Percentiles rank a stretch among this genome's conserved stretches.
Evolutionary conservation across 192 early-diverging fungal genomes (phyloP).

Genomic region (Chytriomyces sp.): DNA sequence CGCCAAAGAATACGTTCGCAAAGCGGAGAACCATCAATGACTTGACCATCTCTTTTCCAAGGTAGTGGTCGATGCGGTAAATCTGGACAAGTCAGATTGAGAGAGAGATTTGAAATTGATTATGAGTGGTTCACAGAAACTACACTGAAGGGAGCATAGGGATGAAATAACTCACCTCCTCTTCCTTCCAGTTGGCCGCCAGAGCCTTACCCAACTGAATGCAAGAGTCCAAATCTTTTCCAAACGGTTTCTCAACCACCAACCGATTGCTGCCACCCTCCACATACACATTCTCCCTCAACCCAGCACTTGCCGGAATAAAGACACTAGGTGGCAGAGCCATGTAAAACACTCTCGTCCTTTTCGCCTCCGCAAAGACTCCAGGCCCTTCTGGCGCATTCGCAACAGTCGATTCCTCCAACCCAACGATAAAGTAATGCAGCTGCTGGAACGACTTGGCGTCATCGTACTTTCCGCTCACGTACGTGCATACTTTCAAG

Average conservation of each 20-base stretch:
- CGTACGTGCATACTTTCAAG: slow-evolving; percentile 74
- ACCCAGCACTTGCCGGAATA: slow-evolving; percentile 76
- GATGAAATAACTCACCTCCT: slow-evolving; percentile 67
- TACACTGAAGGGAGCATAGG: not conserved
- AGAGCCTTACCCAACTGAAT: slow-evolving; percentile 74
- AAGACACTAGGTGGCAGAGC: slow-evolving; percentile 97
- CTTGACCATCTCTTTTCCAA: slow-evolving; percentile 99
- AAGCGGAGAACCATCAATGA: slow-evolving; percentile 91
- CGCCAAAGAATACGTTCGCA: slow-evolving; percentile 92
- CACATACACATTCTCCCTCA: slow-evolving; percentile 73
- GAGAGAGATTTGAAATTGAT: not conserved
- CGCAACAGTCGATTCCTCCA: slow-evolving; percentile 52
- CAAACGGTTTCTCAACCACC: slow-evolving; percentile 98
- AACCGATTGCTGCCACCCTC: slow-evolving; percentile 75
- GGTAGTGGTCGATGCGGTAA: slow-evolving; percentile 98
- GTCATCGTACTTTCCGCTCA: slow-evolving; percentile 84
- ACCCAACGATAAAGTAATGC: slow-evolving; percentile 62
- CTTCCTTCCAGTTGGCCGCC: slow-evolving; percentile 79
- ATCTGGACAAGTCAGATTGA: slow-evolving; percentile 57
- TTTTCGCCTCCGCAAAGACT: slow-evolving; percentile 39
- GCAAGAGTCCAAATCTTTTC: slow-evolving; percentile 85
- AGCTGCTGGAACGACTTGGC: slow-evolving; percentile 71
- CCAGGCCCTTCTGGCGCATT: not conserved
- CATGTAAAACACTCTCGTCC: slow-evolving; percentile 91
- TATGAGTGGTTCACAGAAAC: not conserved